These are phyloP conservation scores for Pichia sp. DNA, from an alignment of 1,139 yeast genomes.

Conservation along the genomic window DNA sequence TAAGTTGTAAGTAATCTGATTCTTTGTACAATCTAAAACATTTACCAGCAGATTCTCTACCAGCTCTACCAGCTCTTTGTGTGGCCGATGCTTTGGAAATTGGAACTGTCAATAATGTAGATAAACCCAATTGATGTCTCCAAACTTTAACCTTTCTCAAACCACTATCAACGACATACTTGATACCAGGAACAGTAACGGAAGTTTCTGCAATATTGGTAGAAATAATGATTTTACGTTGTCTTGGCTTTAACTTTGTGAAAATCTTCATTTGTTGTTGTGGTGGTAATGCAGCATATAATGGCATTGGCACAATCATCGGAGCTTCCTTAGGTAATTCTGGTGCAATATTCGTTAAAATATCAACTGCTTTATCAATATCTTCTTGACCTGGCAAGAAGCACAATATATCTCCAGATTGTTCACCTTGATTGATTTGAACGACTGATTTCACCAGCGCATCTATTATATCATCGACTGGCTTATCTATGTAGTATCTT, in stretches of 20 bases:
- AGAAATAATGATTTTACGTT: slow-evolving; percentile 83
- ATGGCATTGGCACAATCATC: slow-evolving; percentile 69
- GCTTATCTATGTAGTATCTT: slow-evolving; percentile 55
- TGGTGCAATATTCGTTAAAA: slow-evolving; percentile 60
- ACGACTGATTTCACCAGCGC: slow-evolving; percentile 70
- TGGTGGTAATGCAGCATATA: slow-evolving; percentile 93
- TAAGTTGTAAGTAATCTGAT: slow-evolving; percentile 56
- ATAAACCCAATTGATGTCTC: slow-evolving; percentile 89
- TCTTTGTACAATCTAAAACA: slow-evolving; percentile 85
- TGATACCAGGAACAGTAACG: slow-evolving; percentile 93
- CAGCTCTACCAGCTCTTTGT: slow-evolving; percentile 98
- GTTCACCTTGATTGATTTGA: slow-evolving; percentile 78
- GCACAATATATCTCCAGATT: slow-evolving; percentile 83
- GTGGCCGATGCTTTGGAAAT: slow-evolving; percentile 93
- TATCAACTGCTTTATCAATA: slow-evolving; percentile 78
- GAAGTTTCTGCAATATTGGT: slow-evolving; percentile 98
- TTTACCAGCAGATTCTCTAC: slow-evolving; percentile 93
- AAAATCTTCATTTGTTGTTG: slow-evolving; percentile 79
- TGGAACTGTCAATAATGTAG: slow-evolving; percentile 87
- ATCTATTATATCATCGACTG: slow-evolving; percentile 83
- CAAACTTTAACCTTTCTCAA: slow-evolving; percentile 90
- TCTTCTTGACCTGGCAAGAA: slow-evolving; percentile 98
- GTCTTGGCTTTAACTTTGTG: slow-evolving; percentile 52
- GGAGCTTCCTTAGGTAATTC: slow-evolving; percentile 77
- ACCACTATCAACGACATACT: slow-evolving; percentile 92